Conservation (phyloP, 176 grass and related monocot genomes). For the Dactylis glomerata region DNA sequence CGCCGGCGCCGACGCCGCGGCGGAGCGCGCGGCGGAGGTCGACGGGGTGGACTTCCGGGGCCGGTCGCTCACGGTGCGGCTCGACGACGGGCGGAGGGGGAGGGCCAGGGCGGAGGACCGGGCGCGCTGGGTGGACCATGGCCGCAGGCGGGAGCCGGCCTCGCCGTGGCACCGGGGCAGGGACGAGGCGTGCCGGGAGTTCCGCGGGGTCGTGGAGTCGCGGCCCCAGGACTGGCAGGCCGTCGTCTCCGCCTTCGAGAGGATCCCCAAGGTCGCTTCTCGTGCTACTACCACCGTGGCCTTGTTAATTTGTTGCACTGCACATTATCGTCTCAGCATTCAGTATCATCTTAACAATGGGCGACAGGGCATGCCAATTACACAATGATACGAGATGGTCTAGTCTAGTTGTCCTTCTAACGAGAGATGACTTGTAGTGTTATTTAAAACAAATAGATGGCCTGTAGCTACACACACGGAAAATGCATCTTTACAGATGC, state of each 20-base stretch:
- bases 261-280: conserved; percentile 66
- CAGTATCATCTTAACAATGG: not conserved
- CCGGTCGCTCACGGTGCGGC: conserved; percentile 66
- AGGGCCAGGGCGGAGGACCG: conserved; percentile 65
- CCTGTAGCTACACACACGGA: too few relatives aligned
- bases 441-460: too few relatives aligned
- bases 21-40: conserved; percentile 63
- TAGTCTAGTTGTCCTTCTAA: not conserved
- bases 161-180: conserved; percentile 79
- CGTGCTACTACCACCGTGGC: not conserved
- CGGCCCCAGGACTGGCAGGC: conserved; percentile 85
- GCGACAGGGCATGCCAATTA: not conserved
- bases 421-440: not conserved
- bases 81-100: conserved; percentile 79
- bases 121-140: conserved; percentile 46
- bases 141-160: conserved; percentile 42
- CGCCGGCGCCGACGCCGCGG: conserved; percentile 49
- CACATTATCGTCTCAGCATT: not conserved
- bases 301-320: not conserved
- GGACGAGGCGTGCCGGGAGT: conserved; percentile 60
- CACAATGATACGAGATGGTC: not conserved
- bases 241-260: conserved; percentile 85
- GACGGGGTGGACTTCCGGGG: conserved; percentile 84
- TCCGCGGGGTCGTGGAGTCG: conserved; percentile 66
- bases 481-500: too few relatives aligned